These are phyloP conservation scores for Gossypium armourianum DNA, from an alignment of 441 rosid genomes.

Conservation along the genomic window DNA sequence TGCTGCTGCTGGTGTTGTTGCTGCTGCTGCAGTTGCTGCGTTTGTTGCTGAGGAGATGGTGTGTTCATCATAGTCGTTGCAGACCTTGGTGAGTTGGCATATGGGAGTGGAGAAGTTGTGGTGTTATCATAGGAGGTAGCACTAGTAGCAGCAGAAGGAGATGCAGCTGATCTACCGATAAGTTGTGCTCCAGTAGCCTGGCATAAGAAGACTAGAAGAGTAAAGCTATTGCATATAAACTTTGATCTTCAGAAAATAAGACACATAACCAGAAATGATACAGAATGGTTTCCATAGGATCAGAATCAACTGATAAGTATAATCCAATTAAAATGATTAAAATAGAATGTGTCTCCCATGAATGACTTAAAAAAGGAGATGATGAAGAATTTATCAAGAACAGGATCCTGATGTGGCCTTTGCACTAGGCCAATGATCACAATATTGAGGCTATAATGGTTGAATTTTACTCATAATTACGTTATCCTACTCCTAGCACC, in stretches of 20 bases:
- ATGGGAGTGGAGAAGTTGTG: conserved; percentile 68
- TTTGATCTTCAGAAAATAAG: conserved; percentile 5
- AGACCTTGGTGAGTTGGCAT: conserved; percentile 87
- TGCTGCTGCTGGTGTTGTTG: conserved; percentile 32
- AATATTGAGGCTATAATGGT: conserved; percentile 4
- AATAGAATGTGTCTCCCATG: not conserved
- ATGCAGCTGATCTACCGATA: conserved; percentile 77
- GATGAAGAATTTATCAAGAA: not conserved
- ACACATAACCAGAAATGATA: not conserved
- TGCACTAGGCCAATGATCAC: not conserved
- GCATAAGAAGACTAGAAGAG: conserved; percentile 10
- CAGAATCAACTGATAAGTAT: not conserved
- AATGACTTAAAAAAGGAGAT: not conserved
- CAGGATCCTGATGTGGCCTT: not conserved
- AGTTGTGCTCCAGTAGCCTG: conserved; percentile 63
- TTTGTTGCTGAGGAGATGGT: conserved; percentile 81
- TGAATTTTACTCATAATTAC: not conserved
- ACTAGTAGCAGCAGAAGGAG: conserved; percentile 56
- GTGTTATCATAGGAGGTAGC: conserved; percentile 59
- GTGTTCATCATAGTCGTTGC: conserved; percentile 62
- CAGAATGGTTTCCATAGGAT: not conserved
- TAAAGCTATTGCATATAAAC: not conserved
- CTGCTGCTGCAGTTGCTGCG: conserved; percentile 58
- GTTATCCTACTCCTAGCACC: not conserved
- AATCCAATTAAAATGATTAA: not conserved